Evolutionary conservation across 352 stramenopile genomes (phyloP), one percentile per base, ranked within the genome.

Genomic region (Globisporangium yorkense): DNA sequence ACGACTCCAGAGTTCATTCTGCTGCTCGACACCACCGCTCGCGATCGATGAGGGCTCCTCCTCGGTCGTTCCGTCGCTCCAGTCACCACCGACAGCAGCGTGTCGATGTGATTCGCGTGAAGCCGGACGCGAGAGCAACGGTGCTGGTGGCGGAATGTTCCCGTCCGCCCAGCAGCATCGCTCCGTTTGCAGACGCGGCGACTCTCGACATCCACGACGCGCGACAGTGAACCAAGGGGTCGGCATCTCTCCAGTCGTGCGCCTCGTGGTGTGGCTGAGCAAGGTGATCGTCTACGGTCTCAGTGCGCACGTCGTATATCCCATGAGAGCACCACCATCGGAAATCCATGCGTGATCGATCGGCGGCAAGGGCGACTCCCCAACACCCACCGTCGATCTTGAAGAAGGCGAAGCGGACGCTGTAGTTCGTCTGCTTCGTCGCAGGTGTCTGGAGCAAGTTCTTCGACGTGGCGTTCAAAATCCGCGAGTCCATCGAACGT

Each of bases 401-500:
- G 1, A 13, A 20, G 27, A 51, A 31, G 18, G 10, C 33, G 15
- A 58, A 50, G 41, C n/a, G n/a, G 41, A 29, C n/a, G 8, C 50
- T 44, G 18, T 58, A 43, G 29, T 20, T 58, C 20, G 8, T 51
- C 41, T 58, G 51, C 2, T 41, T n/a, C 3, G 16, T 51, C 31
- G 43, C 40, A 2, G 62, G 52, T 6, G 58, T 75, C n/a, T 57
- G 71, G 27, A 72, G 61, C 18, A 54, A 64, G 41, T 67, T 64
- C 31, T 75, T 73, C 20, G 59, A 51, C 12, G 59, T 56, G 27
- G 47, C 66, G 3, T 68, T 68, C 21, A 45, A 59, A 2, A 15
- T 62, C 1, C 65, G 68, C 15, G 65, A 71, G 41, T 45, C 61
- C 5, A 21, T 75, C 12, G 62, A 27, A 68, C 40, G 48, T 65